Evolutionary conservation across 1,139 yeast genomes (phyloP).

Genomic region (Candida tropicalis): DNA sequence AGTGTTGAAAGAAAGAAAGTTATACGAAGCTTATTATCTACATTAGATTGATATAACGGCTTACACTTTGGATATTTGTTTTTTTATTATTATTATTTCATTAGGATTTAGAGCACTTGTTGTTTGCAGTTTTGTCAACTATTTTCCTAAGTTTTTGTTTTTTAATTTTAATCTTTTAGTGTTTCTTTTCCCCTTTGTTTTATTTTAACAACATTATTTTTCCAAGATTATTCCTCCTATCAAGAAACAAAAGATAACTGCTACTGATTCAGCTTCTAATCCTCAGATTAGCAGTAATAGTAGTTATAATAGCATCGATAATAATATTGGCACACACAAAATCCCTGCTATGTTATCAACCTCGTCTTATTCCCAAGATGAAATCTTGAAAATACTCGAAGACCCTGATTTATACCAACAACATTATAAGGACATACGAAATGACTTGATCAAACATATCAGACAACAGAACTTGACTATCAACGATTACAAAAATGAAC

Average conservation of each 20-base stretch:
- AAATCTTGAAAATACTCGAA: conserved; percentile 39
- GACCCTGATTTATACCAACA: conserved; percentile 42
- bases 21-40: no score
- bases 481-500: conserved; percentile 36
- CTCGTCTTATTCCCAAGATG: conserved; percentile 21
- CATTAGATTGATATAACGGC: no score
- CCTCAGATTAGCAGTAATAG: background rate
- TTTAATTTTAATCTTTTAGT: background rate
- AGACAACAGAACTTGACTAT: conserved; percentile 35
- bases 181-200: background rate
- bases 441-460: conserved; percentile 33
- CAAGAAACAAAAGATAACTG: conserved; percentile 15
- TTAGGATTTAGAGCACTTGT: no score
- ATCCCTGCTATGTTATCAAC: conserved; percentile 4
- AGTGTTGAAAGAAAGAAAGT: no score
- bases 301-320: conserved; percentile 3
- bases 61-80: no score
- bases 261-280: conserved; percentile 1
- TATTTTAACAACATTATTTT: background rate
- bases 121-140: no score
- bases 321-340: background rate
- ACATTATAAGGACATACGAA: conserved; percentile 35
- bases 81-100: no score
- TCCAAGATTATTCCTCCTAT: conserved; percentile 18
- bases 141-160: no score